Base-by-base conservation (phyloP, 495 filamentous ascomycete species). In the Talaromyces thailandensis region DNA sequence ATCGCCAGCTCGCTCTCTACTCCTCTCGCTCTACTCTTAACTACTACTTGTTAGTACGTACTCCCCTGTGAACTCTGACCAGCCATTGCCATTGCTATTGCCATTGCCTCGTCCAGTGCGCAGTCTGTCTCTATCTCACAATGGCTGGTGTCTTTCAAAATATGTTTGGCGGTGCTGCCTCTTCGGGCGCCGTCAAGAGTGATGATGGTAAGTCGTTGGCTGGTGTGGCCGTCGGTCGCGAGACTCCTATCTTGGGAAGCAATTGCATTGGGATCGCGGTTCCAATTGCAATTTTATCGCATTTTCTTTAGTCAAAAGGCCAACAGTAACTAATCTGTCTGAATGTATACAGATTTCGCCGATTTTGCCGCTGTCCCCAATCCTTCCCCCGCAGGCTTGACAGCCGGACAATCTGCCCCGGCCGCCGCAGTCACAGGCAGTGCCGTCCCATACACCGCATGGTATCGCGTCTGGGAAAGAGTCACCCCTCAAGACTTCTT, bases 391-490 rank as follows among this genome's bases (percentile, higher is more conserved):
- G 76, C 74, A 28, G 65, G 75, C 7, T 51, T 69, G 50, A 65
- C 69, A 14, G 64, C 72, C 26, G 63, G 73, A 29, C 70, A 70
- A 29, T 69, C 73, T 60, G 70, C 74, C 53, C 79, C 76, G 55
- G 74, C 78, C 29, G 71, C 77, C 58, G 76, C 79, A 65, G 76
- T 79, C 35, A 75, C 82, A 58, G 81, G 79, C 35, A 73, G 71
- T 40, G 55, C 67, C 43, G 77, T 76, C 26, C 85, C 90, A 12
- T 96, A 89, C 73, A 96, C 94, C 50, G 91, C 90, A 78, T 98
- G 94, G 94, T 98, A 98, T 77, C 90, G 91, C 37, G 79, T 98
- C 29, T 94, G 93, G 83, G 93, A 98, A 82, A 90, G 94, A 65
- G 82, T 89, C 65, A 84, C 82, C 11, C 78, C 87, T 56, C 76